Evolutionary conservation across 352 stramenopile species (phyloP).

Genomic region (Phytophthora lateralis): DNA sequence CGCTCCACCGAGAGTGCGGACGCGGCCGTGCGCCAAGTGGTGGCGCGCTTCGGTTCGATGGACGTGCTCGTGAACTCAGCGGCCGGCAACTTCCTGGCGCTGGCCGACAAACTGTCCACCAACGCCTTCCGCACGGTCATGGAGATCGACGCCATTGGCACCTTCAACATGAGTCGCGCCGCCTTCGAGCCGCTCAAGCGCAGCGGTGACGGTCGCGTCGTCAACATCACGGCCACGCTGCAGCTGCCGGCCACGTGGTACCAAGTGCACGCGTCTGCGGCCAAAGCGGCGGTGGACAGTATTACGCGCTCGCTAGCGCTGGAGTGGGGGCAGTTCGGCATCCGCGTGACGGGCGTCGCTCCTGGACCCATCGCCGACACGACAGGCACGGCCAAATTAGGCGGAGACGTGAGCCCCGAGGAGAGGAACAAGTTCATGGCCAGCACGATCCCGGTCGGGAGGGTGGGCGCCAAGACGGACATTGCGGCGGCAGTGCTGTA

Average conservation of each 20-base stretch:
- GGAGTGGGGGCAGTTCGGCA: constrained; percentile 96
- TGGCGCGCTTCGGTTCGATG: constrained; percentile 85
- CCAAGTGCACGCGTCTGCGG: constrained; percentile 95
- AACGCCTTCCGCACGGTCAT: constrained; percentile 97
- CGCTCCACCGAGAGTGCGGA: constrained; percentile 81
- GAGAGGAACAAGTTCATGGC: constrained; percentile 56
- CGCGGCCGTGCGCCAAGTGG: constrained; percentile 74
- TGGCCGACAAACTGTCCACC: constrained; percentile 87
- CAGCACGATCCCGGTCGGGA: constrained; percentile 66
- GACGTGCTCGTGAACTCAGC: constrained; percentile 95
- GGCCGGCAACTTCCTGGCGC: constrained; percentile 94
- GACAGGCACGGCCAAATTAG: constrained; percentile 93
- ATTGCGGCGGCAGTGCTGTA: constrained; percentile 86
- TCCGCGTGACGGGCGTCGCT: constrained; percentile 95
- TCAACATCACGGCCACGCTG: constrained; percentile 97
- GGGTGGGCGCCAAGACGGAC: constrained; percentile 83
- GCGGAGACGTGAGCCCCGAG: constrained; percentile 50
- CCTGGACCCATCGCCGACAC: constrained; percentile 95
- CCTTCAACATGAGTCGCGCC: constrained; percentile 95
- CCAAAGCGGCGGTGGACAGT: constrained; percentile 95
- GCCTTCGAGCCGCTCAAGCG: constrained; percentile 85
- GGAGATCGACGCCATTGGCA: constrained; percentile 96
- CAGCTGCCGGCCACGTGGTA: constrained; percentile 93
- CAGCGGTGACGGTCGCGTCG: constrained; percentile 79
- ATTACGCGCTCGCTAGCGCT: constrained; percentile 94